Evolutionary conservation across 2,329 filamentous ascomycete genomes (phyloP).

Genomic region (Chaetomium strumarium): DNA sequence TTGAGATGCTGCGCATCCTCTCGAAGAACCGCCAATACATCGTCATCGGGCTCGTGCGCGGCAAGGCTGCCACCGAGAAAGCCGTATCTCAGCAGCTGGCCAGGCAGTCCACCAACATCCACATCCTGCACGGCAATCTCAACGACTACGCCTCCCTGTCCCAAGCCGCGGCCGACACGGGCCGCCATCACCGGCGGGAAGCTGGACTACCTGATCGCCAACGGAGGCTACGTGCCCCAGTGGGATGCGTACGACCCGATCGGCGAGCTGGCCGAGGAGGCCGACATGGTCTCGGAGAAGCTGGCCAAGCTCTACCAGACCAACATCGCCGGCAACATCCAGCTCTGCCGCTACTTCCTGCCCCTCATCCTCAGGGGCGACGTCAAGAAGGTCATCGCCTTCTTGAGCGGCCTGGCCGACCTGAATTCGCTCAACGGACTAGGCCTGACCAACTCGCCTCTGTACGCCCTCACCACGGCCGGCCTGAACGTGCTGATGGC

Average conservation of each 20-base stretch:
- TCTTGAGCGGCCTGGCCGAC: constrained; percentile 46
- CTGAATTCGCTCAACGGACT: too few relatives aligned
- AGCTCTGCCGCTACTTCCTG: constrained; percentile 47
- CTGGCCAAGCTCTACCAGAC: constrained; percentile 31
- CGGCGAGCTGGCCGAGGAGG: neutral
- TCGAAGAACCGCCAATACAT: too few relatives aligned
- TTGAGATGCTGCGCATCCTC: too few relatives aligned
- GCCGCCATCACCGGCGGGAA: neutral
- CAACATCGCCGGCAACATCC: constrained; percentile 48
- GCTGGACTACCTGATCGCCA: constrained; percentile 33
- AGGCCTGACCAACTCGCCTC: constrained; percentile 33
- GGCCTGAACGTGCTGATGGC: constrained; percentile 47
- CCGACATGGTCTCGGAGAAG: constrained; percentile 30
- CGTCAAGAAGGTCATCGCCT: constrained; percentile 47
- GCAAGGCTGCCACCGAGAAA: too few relatives aligned
- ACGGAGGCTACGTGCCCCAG: constrained; percentile 32
- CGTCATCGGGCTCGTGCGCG: too few relatives aligned
- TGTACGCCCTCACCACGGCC: constrained; percentile 46
- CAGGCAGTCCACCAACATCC: too few relatives aligned
- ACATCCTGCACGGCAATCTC: too few relatives aligned
- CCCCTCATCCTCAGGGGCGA: constrained; percentile 46
- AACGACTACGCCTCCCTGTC: too few relatives aligned
- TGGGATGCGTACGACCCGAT: constrained; percentile 26
- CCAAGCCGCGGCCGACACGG: neutral
- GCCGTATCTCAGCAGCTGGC: too few relatives aligned